Percentiles rank a stretch among this genome's conserved stretches.
Conservation (phyloP, 208 protist species). For the Lotmaria passim region DNA sequence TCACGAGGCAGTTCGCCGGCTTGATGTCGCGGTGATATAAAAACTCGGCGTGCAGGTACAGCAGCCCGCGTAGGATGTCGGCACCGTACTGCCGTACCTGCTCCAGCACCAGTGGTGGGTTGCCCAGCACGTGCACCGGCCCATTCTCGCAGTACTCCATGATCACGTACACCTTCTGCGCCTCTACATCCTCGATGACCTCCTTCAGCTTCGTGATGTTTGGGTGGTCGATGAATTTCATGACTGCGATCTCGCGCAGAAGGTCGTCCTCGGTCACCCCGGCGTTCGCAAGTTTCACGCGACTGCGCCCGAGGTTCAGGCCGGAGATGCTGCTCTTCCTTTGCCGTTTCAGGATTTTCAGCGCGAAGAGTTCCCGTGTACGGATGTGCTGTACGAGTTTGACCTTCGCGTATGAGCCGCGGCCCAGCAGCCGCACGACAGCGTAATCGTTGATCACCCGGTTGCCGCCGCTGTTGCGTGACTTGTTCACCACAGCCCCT, state of each 20-base stretch:
- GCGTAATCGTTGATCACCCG: slow-evolving; percentile 93
- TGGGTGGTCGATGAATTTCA: slow-evolving; percentile 96
- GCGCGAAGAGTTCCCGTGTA: slow-evolving; percentile 69
- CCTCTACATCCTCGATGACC: slow-evolving; percentile 94
- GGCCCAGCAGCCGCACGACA: slow-evolving; percentile 78
- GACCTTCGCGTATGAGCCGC: slow-evolving; percentile 85
- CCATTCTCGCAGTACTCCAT: slow-evolving; percentile 94
- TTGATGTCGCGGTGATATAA: slow-evolving; percentile 88
- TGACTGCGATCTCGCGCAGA: slow-evolving; percentile 94
- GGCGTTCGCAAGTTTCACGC: slow-evolving; percentile 21
- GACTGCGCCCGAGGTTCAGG: slow-evolving; percentile 25
- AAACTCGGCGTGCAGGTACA: slow-evolving; percentile 80
- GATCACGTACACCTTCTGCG: slow-evolving; percentile 93
- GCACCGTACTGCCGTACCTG: slow-evolving; percentile 60
- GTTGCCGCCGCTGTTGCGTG: slow-evolving; percentile 75
- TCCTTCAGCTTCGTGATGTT: slow-evolving; percentile 96
- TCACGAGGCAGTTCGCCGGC: slow-evolving; percentile 84
- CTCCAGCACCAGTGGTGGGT: slow-evolving; percentile 54
- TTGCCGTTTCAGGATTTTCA: slow-evolving; percentile 81
- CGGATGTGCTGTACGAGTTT: slow-evolving; percentile 86
- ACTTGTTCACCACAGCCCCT: slow-evolving; percentile 55
- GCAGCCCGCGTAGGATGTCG: slow-evolving; percentile 67
- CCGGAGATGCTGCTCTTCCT: slow-evolving; percentile 9
- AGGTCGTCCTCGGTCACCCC: slow-evolving; percentile 70
- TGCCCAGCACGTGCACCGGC: slow-evolving; percentile 63